phyloP scores from a whole-genome alignment of 2,329 filamentous ascomycete genomes.

The Gaeumannomyces sp. region DNA sequence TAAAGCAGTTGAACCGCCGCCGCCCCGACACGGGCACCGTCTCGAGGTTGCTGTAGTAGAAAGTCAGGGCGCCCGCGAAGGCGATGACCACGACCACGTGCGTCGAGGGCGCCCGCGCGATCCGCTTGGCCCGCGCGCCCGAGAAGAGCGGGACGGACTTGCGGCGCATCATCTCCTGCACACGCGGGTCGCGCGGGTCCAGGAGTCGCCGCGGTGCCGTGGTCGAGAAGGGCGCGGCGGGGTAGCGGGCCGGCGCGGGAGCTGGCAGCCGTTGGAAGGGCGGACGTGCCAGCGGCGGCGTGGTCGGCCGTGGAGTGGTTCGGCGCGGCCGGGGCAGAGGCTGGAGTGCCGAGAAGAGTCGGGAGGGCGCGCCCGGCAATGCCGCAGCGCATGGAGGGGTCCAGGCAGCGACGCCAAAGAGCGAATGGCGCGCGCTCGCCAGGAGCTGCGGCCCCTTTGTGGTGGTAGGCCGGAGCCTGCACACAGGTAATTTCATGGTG shows the following conservation, averaged over 20 bases:
- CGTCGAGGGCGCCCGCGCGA: conserved; percentile 28
- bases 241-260: background rate
- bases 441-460: background rate
- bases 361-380: background rate
- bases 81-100: conserved; percentile 34
- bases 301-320: no score
- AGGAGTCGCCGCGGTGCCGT: background rate
- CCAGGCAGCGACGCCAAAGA: background rate
- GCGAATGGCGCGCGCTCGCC: no score
- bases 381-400: background rate
- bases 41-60: conserved; percentile 66
- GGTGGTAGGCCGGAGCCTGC: background rate
- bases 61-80: conserved; percentile 38
- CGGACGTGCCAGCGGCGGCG: no score
- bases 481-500: background rate
- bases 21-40: conserved; percentile 67
- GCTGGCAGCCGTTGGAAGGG: background rate
- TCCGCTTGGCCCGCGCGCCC: conserved; percentile 22
- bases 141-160: conserved; percentile 33
- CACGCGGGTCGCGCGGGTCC: conserved; percentile 16
- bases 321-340: background rate
- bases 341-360: background rate
- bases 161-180: conserved; percentile 11
- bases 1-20: conserved; percentile 65
- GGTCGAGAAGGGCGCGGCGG: background rate